Base-by-base conservation (phyloP, 202 grass and related monocot species). In the Eragrostis tef region DNA sequence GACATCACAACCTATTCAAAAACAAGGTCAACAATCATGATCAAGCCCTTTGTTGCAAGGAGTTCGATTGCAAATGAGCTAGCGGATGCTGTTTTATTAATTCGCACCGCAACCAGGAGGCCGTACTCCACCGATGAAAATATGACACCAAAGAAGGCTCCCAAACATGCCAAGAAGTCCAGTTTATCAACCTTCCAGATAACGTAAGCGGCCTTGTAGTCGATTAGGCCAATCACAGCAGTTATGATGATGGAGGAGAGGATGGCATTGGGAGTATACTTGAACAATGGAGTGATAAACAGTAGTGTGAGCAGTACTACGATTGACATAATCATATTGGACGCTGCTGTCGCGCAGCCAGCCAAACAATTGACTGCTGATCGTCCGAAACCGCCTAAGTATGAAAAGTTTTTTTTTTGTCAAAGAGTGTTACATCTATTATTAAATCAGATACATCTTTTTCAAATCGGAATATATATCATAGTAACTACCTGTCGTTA, bases 181-280 rank as follows among this genome's bases (percentile, higher is more conserved):
- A 97, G 60, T 64, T 92, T 97, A 74, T 97, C 94, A 56, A 94
- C 89, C 73, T 97, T 97, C 94, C 94, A 97, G 27, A 97, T 86
- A 44, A 92, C 87, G 58, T 83, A 87, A 10, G 91, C 91, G 2
- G 83, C 46, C 56, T 94, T 67, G 1, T 79, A 78, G 70, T 97
- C 94, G 70, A 97, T 74, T 52, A 94, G 75, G 31, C 81, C 67
- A 50, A 91, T n/a, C 15, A 97, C 94, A 0, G 89, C 91, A 5
- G 87, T 87, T 47, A 97, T 97, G 83, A 97, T 97, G 86, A 94
- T 94, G 5, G 94, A 74, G 12, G 94, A 51, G 73, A 97, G 86
- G 73, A 94, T 91, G 20, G 94, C 91, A 84, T 94, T 97, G 5
- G 89, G 94, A 8, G 94, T 97, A 78, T 94, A 94, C 79, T 94